These are phyloP conservation scores for Suillus hirtellus DNA, from an alignment of 768 basidiomycete species.

Conservation along the genomic window DNA sequence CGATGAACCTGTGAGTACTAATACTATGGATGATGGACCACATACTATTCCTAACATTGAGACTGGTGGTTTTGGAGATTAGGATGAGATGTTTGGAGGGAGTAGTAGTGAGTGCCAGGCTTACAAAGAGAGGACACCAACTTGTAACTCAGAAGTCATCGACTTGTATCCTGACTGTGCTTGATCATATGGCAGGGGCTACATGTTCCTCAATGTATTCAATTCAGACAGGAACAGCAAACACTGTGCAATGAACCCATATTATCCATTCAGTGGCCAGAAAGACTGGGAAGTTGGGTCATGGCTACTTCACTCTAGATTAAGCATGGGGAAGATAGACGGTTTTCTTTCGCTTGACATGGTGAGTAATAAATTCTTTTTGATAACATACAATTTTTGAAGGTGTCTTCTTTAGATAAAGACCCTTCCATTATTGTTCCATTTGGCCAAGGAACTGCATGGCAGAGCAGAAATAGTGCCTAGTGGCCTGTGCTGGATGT, in stretches of 20 bases:
- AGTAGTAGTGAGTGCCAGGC: neutral
- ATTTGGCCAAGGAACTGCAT: constrained; percentile 26
- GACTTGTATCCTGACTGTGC: neutral
- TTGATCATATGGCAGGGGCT: neutral
- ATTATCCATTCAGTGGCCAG: neutral
- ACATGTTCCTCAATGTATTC: neutral
- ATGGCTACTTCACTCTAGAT: constrained; percentile 14
- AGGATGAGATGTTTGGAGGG: neutral
- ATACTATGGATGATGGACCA: neutral
- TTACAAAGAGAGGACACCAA: neutral
- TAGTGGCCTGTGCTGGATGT: constrained; percentile 23
- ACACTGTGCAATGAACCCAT: neutral
- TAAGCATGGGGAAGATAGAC: constrained; percentile 33
- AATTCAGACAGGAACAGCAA: neutral
- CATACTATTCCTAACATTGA: neutral
- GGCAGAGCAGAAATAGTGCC: constrained; percentile 22
- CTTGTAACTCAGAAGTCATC: neutral
- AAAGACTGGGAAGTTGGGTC: neutral
- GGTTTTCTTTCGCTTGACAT: constrained; percentile 26
- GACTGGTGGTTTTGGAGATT: neutral
- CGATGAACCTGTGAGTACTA: neutral
- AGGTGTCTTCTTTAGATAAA: constrained; percentile 2
- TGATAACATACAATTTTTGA: neutral
- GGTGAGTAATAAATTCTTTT: neutral
- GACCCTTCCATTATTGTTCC: constrained; percentile 21